phyloP scores from a whole-genome alignment of 768 basidiomycete genomes.

The Mycena filopes region DNA sequence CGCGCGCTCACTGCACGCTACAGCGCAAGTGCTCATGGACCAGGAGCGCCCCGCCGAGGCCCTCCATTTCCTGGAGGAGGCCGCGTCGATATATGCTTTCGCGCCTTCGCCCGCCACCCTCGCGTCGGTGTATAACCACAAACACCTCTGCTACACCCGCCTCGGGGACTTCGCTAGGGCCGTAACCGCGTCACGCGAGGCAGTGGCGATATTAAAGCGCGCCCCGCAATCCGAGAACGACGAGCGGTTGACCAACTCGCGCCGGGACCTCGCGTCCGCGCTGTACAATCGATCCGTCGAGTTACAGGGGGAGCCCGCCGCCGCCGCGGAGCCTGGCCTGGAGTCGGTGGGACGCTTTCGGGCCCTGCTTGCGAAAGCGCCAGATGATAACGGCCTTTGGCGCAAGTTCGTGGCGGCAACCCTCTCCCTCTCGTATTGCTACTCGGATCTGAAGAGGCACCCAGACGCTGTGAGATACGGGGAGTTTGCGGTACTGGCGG shows the following conservation, averaged over 20 bases:
- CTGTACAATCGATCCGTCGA: not conserved
- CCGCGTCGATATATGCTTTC: not conserved
- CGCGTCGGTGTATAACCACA: not conserved
- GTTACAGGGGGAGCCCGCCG: not conserved
- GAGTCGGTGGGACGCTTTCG: conserved; percentile 3
- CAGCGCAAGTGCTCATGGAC: conserved; percentile 1
- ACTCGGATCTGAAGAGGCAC: not conserved
- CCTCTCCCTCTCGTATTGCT: conserved; percentile 1
- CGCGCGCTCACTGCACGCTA: conserved; percentile 9
- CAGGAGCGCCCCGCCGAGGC: not conserved
- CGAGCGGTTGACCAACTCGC: not conserved
- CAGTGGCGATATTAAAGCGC: not conserved
- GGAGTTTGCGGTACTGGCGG: not conserved
- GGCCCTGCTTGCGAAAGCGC: not conserved
- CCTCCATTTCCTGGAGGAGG: not conserved
- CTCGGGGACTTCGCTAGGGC: not conserved
- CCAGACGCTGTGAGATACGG: conserved; percentile 3
- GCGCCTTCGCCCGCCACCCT: not conserved
- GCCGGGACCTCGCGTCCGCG: not conserved
- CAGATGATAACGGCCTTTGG: not conserved
- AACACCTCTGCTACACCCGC: not conserved
- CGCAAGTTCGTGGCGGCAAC: not conserved
- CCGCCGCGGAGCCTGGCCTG: not conserved
- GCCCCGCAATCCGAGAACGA: not conserved
- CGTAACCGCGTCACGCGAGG: not conserved